These are phyloP conservation scores for Pelargonium nanum DNA, from an alignment of 345 rosid genomes.

Conservation along the genomic window DNA sequence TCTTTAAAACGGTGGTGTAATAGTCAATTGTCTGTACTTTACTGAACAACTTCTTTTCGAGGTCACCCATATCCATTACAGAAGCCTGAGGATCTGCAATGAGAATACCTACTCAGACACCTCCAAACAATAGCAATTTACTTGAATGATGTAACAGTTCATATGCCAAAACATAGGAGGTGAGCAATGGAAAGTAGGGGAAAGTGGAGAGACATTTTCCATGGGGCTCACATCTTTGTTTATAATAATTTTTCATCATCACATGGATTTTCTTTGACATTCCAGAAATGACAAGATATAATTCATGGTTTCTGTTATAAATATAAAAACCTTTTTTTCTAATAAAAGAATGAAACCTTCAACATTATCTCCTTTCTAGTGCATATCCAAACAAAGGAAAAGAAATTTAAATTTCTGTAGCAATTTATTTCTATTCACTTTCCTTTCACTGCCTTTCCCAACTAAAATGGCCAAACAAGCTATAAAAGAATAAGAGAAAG, in stretches of 20 bases:
- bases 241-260: too few species aligned
- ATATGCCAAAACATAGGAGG: not conserved
- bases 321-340: not conserved
- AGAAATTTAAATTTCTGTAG: not conserved
- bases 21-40: conserved; percentile 59
- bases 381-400: not conserved
- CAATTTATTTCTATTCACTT: not conserved
- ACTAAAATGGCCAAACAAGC: too few species aligned
- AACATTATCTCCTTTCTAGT: not conserved
- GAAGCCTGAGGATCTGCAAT: conserved; percentile 31
- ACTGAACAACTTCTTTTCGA: conserved; percentile 43
- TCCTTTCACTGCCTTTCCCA: too few species aligned
- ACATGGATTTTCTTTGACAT: too few species aligned
- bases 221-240: too few species aligned
- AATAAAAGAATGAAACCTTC: not conserved
- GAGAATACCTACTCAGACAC: conserved; percentile 9
- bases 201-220: too few species aligned
- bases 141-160: not conserved
- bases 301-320: not conserved
- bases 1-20: conserved; percentile 51
- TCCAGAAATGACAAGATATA: too few species aligned
- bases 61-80: conserved; percentile 37
- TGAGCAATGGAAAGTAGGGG: not conserved
- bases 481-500: too few species aligned
- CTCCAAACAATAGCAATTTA: not conserved